A percentile compares a stretch with the other conserved stretches of the same genome.
These are phyloP conservation scores for Ascochyta rabiei DNA, from an alignment of 2,329 filamentous ascomycete species.

Conservation along the genomic window DNA sequence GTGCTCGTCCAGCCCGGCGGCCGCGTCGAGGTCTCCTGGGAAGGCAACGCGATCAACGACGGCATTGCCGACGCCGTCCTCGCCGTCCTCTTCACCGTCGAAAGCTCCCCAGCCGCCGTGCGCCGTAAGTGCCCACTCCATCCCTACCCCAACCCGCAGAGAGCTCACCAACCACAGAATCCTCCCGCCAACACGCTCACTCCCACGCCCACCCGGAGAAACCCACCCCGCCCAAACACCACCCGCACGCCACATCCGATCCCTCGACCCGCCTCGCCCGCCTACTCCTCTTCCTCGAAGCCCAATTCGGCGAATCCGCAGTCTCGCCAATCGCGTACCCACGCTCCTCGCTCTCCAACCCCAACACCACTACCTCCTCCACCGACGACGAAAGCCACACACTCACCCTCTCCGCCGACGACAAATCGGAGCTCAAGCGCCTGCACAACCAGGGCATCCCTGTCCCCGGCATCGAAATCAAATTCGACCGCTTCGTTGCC, in stretches of 20 bases:
- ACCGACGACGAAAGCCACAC: constrained; percentile 1
- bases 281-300: constrained; percentile 94
- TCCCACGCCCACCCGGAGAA: constrained; percentile 18
- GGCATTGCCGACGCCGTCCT: constrained; percentile 97
- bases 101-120: constrained; percentile 92
- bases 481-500: constrained; percentile 84
- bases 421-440: constrained; percentile 69
- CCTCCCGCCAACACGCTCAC: constrained; percentile 44
- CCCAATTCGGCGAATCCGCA: constrained; percentile 87
- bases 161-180: constrained; percentile 34
- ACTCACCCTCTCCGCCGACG: constrained; percentile 22
- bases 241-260: constrained; percentile 75
- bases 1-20: constrained; percentile 79
- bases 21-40: constrained; percentile 92
- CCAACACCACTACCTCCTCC: constrained; percentile 2
- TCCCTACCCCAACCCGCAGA: background rate
- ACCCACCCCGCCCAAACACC: constrained; percentile 50
- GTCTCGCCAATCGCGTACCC: constrained; percentile 76
- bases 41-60: constrained; percentile 97
- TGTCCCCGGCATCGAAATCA: constrained; percentile 85
- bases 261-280: constrained; percentile 80
- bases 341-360: constrained; percentile 55
- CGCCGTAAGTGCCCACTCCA: constrained; percentile 68
- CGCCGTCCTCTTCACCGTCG: constrained; percentile 87
- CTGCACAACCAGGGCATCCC: constrained; percentile 86